Conservation (phyloP, 805 yeast species). For the Blastobotrys peoriensis region DNA sequence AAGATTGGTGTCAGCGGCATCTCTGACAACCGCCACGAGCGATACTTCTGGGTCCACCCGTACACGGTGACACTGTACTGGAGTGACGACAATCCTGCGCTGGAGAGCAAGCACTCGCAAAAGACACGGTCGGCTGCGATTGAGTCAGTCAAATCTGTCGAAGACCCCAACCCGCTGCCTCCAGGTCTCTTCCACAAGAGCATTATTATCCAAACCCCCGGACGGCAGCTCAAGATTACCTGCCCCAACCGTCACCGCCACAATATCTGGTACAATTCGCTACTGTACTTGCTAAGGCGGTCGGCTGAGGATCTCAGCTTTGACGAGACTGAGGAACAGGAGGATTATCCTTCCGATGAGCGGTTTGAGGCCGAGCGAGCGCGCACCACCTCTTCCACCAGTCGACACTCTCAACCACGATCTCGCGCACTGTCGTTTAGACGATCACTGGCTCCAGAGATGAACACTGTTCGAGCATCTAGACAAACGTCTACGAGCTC, state of each 20-base stretch:
- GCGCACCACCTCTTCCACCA: conserved; percentile 7
- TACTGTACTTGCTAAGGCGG: conserved; percentile 61
- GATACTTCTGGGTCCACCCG: conserved; percentile 96
- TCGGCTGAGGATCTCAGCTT: conserved; percentile 20
- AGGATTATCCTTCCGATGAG: conserved; percentile 13
- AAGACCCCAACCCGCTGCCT: conserved; percentile 81
- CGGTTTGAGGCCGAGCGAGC: conserved; percentile 16
- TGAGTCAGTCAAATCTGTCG: conserved; percentile 67
- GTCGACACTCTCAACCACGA: conserved; percentile 4
- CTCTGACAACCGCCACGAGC: conserved; percentile 77
- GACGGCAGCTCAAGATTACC: conserved; percentile 66
- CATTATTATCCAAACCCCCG: conserved; percentile 65
- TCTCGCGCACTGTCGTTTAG: conserved; percentile 18
- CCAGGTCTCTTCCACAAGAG: conserved; percentile 84
- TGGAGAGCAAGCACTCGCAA: conserved; percentile 42
- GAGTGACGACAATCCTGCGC: conserved; percentile 75
- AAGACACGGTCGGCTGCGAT: conserved; percentile 79
- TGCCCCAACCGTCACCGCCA: conserved; percentile 86
- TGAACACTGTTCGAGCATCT: conserved; percentile 13
- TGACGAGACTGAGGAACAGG: conserved; percentile 21
- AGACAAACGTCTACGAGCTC: conserved; percentile 2
- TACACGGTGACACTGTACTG: conserved; percentile 86
- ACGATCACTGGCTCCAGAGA: conserved; percentile 23
- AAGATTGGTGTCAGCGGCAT: conserved; percentile 57
- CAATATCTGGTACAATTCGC: conserved; percentile 83